These are phyloP conservation scores for Xerocomellus amylosporus DNA, from an alignment of 768 basidiomycete species.

Conservation along the genomic window DNA sequence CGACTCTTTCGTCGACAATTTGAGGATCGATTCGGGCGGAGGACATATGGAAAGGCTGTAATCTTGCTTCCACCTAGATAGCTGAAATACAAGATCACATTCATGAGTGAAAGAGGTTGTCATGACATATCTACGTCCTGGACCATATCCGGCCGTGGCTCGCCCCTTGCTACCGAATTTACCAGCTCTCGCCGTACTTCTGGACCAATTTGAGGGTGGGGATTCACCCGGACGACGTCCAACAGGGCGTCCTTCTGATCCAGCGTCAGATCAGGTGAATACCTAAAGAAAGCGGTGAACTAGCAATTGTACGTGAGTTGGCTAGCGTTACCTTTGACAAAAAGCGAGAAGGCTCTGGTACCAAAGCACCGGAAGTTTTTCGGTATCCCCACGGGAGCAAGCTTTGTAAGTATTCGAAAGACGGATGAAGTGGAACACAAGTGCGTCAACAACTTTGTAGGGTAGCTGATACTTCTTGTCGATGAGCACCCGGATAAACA, in stretches of 20 bases:
- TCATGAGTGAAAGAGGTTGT: not conserved
- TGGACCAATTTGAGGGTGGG: slow-evolving; percentile 82
- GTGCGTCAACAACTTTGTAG: slow-evolving; percentile 95
- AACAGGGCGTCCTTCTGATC: slow-evolving; percentile 98
- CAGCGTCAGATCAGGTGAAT: slow-evolving; percentile 89
- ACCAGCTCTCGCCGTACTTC: slow-evolving; percentile 91
- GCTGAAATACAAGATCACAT: not conserved
- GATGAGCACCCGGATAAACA: slow-evolving; percentile 93
- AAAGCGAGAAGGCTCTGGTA: slow-evolving; percentile 96
- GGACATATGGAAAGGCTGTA: not conserved
- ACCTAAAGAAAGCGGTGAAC: slow-evolving; percentile 47
- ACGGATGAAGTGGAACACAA: slow-evolving; percentile 98
- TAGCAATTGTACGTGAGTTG: not conserved
- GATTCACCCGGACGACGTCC: slow-evolving; percentile 83
- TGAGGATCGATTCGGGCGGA: not conserved
- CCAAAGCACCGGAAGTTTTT: slow-evolving; percentile 95
- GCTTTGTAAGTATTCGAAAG: slow-evolving; percentile 89
- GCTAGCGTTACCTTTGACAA: slow-evolving; percentile 69
- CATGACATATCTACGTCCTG: slow-evolving; percentile 66
- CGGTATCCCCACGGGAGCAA: slow-evolving; percentile 62
- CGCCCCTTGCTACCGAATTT: slow-evolving; percentile 83
- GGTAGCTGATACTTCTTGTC: slow-evolving; percentile 99
- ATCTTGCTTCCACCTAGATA: not conserved
- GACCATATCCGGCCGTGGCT: slow-evolving; percentile 61
- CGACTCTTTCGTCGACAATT: too few relatives aligned